Evolutionary conservation across 306 rosid species (phyloP), one percentile per base, ranked within the genome.

Genomic region (Ziziphus jujuba): DNA sequence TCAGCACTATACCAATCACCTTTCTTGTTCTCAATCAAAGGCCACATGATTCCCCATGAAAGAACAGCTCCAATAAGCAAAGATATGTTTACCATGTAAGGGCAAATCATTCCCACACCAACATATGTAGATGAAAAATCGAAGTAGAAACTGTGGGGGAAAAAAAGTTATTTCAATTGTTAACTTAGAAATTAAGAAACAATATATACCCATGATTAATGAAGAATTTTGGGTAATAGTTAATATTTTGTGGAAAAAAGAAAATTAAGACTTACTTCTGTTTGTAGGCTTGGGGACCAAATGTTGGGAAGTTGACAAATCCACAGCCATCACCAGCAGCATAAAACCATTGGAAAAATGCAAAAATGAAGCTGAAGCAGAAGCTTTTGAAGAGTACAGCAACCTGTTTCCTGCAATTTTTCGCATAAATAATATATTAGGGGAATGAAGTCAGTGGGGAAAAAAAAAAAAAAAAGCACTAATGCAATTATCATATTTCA

Each of bases 31-130:
- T 76, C 87, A 56, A 89, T 84, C 73, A 67, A 72, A 10, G 96
- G 96, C 92, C 96, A 87, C 77, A 89, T 60, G 50, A 82, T 40
- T 61, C 83, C 90, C 96, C 96, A 89, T 38, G 96, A 89, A 40
- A 89, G 22, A 36, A 89, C 16, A 22, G 92, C 82, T 59, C 96
- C 92, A 68, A 89, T 13, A 50, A 89, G 84, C 81, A 86, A 64
- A 53, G 89, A 89, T 52, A 70, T 20, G 33, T 89, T 89, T 16
- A 86, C 77, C 76, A 84, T 78, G 79, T 72, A 78, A 20, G 92
- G 92, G 82, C 92, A 82, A 25, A 89, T 84, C 85, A 87, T 84
- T 71, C 92, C 96, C 24, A 84, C 87, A 31, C 96, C 96, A 56
- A 87, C 87, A 49, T 89, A 89, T 9, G 96, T 89, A 22, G 82